Evolutionary conservation across 495 filamentous ascomycete species (phyloP).

Genomic region (Annulohypoxylon bovei): DNA sequence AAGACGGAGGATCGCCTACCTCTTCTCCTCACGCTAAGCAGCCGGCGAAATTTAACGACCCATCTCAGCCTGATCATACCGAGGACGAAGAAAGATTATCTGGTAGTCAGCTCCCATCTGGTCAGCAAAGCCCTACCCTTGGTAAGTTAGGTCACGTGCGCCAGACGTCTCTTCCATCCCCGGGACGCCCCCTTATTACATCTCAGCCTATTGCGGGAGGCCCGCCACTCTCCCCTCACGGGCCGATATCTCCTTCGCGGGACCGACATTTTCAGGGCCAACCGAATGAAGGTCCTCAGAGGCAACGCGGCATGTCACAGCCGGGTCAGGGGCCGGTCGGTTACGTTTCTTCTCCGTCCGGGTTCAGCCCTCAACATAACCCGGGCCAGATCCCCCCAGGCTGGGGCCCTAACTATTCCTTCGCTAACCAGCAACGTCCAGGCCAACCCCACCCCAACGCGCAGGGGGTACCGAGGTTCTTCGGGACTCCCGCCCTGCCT

Average conservation of each 20-base stretch:
- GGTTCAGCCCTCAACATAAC: constrained; percentile 7
- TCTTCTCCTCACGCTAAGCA: not conserved
- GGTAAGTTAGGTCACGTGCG: constrained; percentile 39
- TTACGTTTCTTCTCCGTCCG: constrained; percentile 8
- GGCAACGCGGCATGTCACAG: constrained; percentile 15
- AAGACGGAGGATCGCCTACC: constrained; percentile 24
- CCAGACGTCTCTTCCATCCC: constrained; percentile 44
- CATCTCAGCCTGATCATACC: constrained; percentile 10
- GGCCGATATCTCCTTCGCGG: not conserved
- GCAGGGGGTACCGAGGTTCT: constrained; percentile 5
- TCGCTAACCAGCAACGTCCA: constrained; percentile 27
- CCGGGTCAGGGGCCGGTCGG: not conserved
- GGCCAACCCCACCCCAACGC: constrained; percentile 5
- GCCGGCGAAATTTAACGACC: constrained; percentile 2
- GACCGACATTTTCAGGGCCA: constrained; percentile 15
- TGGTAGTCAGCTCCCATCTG: constrained; percentile 39
- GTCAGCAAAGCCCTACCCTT: constrained; percentile 41
- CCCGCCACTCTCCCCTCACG: constrained; percentile 9
- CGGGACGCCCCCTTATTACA: constrained; percentile 30
- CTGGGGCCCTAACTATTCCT: constrained; percentile 27
- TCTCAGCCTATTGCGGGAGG: constrained; percentile 18
- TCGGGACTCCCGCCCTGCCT: constrained; percentile 29
- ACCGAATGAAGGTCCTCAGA: not conserved
- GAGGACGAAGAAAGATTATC: constrained; percentile 38
- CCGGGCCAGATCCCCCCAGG: constrained; percentile 16